Percentiles rank a stretch among this genome's conserved stretches.
Conservation (phyloP, 306 rosid genomes). For the Phaseolus lunatus region DNA sequence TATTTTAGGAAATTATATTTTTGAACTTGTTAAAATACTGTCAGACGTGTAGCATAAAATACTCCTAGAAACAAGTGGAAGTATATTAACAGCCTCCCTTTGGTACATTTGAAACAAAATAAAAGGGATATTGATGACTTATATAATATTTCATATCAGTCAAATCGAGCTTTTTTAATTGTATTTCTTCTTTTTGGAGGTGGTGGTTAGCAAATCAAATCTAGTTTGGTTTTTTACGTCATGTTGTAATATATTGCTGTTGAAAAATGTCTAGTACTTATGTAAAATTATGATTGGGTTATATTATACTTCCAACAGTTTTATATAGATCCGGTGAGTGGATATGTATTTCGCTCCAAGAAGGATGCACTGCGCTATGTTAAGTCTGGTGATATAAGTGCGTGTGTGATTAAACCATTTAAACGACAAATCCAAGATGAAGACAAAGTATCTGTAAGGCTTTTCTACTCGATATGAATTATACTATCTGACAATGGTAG, state of each 20-base stretch:
- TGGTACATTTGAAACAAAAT: not conserved
- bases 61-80: not conserved
- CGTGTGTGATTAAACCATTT: not conserved
- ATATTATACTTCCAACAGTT: slow-evolving; percentile 22
- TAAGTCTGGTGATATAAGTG: slow-evolving; percentile 16
- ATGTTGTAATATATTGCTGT: not conserved
- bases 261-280: not conserved
- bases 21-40: not conserved
- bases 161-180: not conserved
- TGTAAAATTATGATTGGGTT: not conserved
- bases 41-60: not conserved
- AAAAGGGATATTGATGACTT: not conserved
- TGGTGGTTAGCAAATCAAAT: not conserved
- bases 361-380: slow-evolving; percentile 12
- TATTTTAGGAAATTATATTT: not conserved
- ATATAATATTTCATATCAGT: not conserved
- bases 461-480: not conserved
- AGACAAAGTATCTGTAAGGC: slow-evolving; percentile 7
- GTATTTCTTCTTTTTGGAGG: not conserved
- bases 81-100: not conserved
- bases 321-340: slow-evolving; percentile 8
- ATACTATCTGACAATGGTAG: not conserved
- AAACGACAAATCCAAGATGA: not conserved
- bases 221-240: not conserved
- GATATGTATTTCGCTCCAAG: slow-evolving; percentile 12